Conservation (phyloP, 768 basidiomycete species). For the Tulasnella sp. region DNA sequence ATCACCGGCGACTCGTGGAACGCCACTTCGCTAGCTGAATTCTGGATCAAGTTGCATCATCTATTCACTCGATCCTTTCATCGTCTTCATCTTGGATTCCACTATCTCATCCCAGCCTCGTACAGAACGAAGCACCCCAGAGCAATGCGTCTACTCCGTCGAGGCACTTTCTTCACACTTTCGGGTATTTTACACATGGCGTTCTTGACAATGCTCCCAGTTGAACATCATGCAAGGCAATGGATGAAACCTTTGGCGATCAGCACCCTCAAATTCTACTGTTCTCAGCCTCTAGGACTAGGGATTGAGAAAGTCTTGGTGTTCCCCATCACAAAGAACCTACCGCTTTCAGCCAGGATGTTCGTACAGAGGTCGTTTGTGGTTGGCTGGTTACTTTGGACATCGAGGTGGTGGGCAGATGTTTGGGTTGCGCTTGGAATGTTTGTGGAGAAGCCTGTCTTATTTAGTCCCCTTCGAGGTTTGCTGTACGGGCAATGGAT, state of each 20-base stretch:
- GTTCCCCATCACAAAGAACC: too few species aligned
- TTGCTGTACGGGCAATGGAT: conserved; percentile 11
- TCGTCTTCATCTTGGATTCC: neutral
- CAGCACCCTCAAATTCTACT: conserved; percentile 15
- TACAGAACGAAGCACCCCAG: too few species aligned
- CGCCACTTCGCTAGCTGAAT: conserved; percentile 15
- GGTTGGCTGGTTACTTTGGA: conserved; percentile 12
- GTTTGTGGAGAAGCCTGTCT: conserved; percentile 7
- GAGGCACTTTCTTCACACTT: conserved; percentile 7
- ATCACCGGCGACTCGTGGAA: conserved; percentile 8
- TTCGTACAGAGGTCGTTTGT: neutral
- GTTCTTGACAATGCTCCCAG: conserved; percentile 7
- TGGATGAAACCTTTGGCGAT: too few species aligned
- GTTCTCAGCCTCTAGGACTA: conserved; percentile 14
- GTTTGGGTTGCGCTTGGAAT: conserved; percentile 12
- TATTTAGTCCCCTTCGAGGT: conserved; percentile 13
- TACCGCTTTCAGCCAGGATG: neutral
- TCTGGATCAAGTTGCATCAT: conserved; percentile 17
- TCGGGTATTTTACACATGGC: conserved; percentile 12
- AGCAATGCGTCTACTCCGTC: neutral
- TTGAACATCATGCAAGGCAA: too few species aligned
- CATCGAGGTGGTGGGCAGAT: conserved; percentile 14
- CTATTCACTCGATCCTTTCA: conserved; percentile 13
- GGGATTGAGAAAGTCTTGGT: conserved; percentile 7
- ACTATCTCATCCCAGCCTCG: conserved; percentile 5